A percentile compares a stretch with the other conserved stretches of the same genome.
Evolutionary conservation across 495 filamentous ascomycete genomes (phyloP).

Genomic region (Staphylotrichum longicolle): DNA sequence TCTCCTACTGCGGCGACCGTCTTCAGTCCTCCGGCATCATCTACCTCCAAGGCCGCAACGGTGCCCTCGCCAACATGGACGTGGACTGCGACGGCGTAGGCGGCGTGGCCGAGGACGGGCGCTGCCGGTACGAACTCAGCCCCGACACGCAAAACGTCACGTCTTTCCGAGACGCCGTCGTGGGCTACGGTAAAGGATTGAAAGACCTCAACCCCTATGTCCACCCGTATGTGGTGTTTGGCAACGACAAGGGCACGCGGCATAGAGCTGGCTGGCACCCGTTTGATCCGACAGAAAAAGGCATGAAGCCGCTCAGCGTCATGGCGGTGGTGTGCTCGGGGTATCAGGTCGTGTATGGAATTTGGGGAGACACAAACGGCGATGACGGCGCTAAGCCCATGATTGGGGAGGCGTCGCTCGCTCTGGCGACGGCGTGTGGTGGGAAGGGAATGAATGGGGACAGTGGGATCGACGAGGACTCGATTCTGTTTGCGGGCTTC

Average conservation of each 20-base stretch:
- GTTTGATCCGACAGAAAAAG: slow-evolving; percentile 50
- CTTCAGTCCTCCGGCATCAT: slow-evolving; percentile 32
- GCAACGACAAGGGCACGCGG: slow-evolving; percentile 45
- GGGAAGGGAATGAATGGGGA: slow-evolving; percentile 45
- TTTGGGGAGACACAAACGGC: slow-evolving; percentile 68
- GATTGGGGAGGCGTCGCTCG: slow-evolving; percentile 58
- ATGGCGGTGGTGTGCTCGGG: slow-evolving; percentile 62
- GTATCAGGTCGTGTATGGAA: slow-evolving; percentile 59
- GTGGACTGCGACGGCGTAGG: slow-evolving; percentile 65
- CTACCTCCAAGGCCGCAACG: slow-evolving; percentile 37
- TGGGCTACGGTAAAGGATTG: slow-evolving; percentile 42
- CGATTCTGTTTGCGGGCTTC: slow-evolving; percentile 58
- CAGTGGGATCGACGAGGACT: slow-evolving; percentile 49
- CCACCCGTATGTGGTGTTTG: slow-evolving; percentile 66
- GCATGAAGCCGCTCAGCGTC: slow-evolving; percentile 58
- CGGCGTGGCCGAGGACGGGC: slow-evolving; percentile 43
- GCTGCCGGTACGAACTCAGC: slow-evolving; percentile 46
- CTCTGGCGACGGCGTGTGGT: slow-evolving; percentile 57
- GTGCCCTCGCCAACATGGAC: slow-evolving; percentile 55
- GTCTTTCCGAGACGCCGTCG: slow-evolving; percentile 50
- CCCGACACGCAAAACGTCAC: slow-evolving; percentile 53
- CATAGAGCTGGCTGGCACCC: slow-evolving; percentile 38
- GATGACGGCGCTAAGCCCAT: slow-evolving; percentile 42
- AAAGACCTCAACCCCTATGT: slow-evolving; percentile 59
- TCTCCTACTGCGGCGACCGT: slow-evolving; percentile 43